These are phyloP conservation scores for Xylariaceae sp. DNA, from an alignment of 2,329 filamentous ascomycete genomes.

Conservation along the genomic window DNA sequence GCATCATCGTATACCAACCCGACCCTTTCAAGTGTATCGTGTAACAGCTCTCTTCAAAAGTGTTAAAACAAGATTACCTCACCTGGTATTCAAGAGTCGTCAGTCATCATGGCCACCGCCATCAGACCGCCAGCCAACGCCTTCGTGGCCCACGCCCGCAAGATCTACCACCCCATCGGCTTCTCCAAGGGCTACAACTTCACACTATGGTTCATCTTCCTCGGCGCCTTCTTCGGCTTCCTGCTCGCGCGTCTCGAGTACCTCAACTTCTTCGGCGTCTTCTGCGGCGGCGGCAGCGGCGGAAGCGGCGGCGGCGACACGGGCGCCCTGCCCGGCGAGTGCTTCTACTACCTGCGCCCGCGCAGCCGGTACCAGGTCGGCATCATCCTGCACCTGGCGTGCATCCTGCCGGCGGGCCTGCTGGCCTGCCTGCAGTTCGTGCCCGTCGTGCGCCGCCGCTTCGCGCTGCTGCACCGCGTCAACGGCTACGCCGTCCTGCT, in stretches of 20 bases:
- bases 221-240: conserved; percentile 39
- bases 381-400: conserved; percentile 37
- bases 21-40: too few relatives aligned
- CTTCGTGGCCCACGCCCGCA: conserved; percentile 17
- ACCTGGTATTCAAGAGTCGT: too few relatives aligned
- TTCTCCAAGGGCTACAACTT: conserved; percentile 54
- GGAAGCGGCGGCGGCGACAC: not conserved
- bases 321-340: conserved; percentile 29
- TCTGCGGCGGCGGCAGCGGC: conserved; percentile 24
- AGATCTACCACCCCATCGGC: conserved; percentile 39
- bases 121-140: conserved; percentile 2
- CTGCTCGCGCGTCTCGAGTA: conserved; percentile 39
- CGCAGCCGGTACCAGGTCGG: conserved; percentile 26
- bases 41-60: too few relatives aligned
- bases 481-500: conserved; percentile 49
- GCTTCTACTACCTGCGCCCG: conserved; percentile 28
- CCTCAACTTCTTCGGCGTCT: conserved; percentile 35
- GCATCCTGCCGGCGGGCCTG: conserved; percentile 37
- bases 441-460: conserved; percentile 37
- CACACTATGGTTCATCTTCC: conserved; percentile 42
- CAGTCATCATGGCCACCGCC: conserved; percentile 5
- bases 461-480: conserved; percentile 49
- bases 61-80: too few relatives aligned
- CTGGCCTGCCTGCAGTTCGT: conserved; percentile 42
- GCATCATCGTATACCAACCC: too few relatives aligned